Evolutionary conservation across 495 filamentous ascomycete species (phyloP), one percentile per base, ranked within the genome.

Genomic region (Xylaria flabelliformis): DNA sequence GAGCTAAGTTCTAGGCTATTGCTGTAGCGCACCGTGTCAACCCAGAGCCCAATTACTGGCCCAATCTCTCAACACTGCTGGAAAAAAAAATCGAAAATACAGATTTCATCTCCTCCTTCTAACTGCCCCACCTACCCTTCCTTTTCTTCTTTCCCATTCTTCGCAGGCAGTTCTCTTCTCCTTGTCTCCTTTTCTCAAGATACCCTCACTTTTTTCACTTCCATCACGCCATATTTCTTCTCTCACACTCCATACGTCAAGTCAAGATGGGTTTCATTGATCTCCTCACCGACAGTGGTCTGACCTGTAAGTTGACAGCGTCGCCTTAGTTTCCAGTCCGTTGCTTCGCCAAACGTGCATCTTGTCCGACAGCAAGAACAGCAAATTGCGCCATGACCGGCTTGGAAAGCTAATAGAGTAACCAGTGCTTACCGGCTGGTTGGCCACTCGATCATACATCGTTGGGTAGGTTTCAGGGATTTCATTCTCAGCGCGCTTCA

Each of bases 241-340:
- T 70, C 62, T 42, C 66, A 70, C 71, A 66, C 72, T 71, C 72
- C 50, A 55, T 34, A 73, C 64, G 9, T 67, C 73, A 76, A 76
- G 9, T 67, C 73, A 76, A 76, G 62, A 99, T 99, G 96, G 96
- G 96, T 85, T 98, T 98, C 90, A 91, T 91, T 75, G 95, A 99
- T 86, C 90, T 99, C 75, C 83, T 92, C 82, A 90, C 91, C 80
- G 95, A 96, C 77, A 88, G 93, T 86, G 95, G 96, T 81, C 87
- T 96, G 70, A 88, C 92, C 81, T 81, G 94, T 97, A 90, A 79
- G 93, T 83, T 71, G 53, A 65, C 70, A 75, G 73, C 74, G 71
- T 71, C 39, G 41, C 8, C 46, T 50, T 50, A 9, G 41, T 42
- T n/a, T 19, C 32, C 15, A 8, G 71, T 73, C 63, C 0, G 50